Evolutionary conservation across 2,329 filamentous ascomycete genomes (phyloP), one percentile per base, ranked within the genome.

Genomic region (Thermomyces lanuginosus): DNA sequence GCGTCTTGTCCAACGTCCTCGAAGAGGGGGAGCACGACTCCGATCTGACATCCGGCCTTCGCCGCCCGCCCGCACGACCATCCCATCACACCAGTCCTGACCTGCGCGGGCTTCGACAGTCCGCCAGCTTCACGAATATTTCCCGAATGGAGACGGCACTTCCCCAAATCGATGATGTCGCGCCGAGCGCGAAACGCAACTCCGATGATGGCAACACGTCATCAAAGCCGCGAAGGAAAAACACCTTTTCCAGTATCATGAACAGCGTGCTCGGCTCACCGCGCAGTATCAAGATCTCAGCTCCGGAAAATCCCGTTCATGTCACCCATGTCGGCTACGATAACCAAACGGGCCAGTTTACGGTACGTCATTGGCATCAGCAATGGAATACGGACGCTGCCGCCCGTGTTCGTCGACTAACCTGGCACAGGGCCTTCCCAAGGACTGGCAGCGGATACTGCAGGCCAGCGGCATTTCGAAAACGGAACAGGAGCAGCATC

Each of bases 301-400:
- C 83, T 19, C 89, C 89, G 29, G 84, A 92, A 55, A 95, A 98
- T 45, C 89, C 89, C 25, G 83, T 95, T 33, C 89, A 95, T 56
- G 81, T 98, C 43, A 95, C 86, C 31, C 89, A 98, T 55, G 89
- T 98, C 39, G 86, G 86, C 42, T 93, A 92, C 52, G 86, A 98
- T 55, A 92, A 89, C 57, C 69, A 80, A 44, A 95, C 89, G 3
- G 89, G 89, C 39, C 81, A 92, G 57, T 98, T 92, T 53, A 95
- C 86, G 31, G 83, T 92, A 64, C 47, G 75, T 68, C 28, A 9
- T 19, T 26, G 10, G 8, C 21, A 8, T 11, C 22, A 16, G 5
- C 33, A 11, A 8, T 11, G 13, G 6, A 11, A 24, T 6, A 8
- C 13, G 2, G 16, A 25, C 16, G 11, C 16, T 8, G 16, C 13